A percentile compares a stretch with the other conserved stretches of the same genome.
Conservation (phyloP, 2,329 filamentous ascomycete species). For the Akanthomyces dipterigenus region DNA sequence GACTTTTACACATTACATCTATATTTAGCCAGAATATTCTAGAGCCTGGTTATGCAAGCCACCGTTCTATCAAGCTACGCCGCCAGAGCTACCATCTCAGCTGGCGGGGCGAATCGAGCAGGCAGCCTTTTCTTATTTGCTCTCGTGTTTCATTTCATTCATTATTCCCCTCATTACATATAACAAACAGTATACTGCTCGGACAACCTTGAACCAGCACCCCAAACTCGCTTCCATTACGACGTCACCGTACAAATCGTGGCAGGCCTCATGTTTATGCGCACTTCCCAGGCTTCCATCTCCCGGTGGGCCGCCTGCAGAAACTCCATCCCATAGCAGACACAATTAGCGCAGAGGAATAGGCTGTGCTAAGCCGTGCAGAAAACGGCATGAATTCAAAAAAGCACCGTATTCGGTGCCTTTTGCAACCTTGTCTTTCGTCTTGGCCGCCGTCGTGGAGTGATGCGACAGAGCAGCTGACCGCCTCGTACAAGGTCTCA, state of each 20-base stretch:
- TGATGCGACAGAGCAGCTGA: not conserved
- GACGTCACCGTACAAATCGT: too few species aligned
- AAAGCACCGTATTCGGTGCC: not conserved
- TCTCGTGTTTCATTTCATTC: not conserved
- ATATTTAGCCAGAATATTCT: not conserved
- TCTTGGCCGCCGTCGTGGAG: not conserved
- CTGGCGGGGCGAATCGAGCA: not conserved
- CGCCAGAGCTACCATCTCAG: not conserved
- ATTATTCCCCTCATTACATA: not conserved
- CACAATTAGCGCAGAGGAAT: not conserved
- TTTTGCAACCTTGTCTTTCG: not conserved
- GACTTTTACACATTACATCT: not conserved
- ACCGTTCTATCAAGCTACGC: not conserved
- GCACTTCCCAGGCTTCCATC: too few species aligned
- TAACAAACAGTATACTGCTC: too few species aligned
- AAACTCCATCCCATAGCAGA: not conserved
- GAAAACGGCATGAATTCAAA: not conserved
- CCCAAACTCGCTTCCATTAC: too few species aligned
- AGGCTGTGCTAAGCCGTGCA: not conserved
- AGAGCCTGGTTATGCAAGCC: too few species aligned
- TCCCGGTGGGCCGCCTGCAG: not conserved
- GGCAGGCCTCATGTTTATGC: too few species aligned
- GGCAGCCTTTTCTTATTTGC: not conserved
- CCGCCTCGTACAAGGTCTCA: not conserved
- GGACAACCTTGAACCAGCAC: too few species aligned